phyloP scores from a whole-genome alignment of 306 rosid species.

The Castanospermum australe region DNA sequence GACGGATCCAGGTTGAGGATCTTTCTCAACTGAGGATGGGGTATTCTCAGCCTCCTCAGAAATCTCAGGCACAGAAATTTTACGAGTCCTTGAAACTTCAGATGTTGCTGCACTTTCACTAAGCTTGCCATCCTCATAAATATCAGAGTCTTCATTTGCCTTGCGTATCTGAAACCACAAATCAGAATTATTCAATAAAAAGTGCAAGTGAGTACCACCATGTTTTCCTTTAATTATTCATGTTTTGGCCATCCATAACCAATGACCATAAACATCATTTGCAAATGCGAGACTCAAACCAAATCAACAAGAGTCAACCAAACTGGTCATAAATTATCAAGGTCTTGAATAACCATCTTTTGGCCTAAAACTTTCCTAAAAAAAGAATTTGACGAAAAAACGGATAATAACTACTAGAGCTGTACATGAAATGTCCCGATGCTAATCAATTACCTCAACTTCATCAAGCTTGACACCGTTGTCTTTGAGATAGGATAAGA shows the following conservation, averaged over 20 bases:
- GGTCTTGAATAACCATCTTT: neutral
- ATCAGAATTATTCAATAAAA: conserved; percentile 2
- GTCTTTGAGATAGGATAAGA: conserved; percentile 64
- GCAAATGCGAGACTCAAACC: neutral
- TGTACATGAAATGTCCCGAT: neutral
- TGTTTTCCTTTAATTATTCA: neutral
- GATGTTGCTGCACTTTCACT: neutral
- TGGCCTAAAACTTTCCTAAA: neutral
- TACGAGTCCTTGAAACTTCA: conserved; percentile 15
- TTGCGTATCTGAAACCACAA: conserved; percentile 51
- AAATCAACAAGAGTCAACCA: neutral
- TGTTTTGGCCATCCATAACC: neutral
- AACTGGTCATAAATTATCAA: neutral
- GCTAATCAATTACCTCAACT: conserved; percentile 67
- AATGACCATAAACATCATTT: neutral
- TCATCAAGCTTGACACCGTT: conserved; percentile 69
- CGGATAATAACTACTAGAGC: neutral
- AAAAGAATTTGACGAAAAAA: neutral
- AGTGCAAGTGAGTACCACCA: neutral
- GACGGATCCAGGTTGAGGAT: conserved; percentile 13
- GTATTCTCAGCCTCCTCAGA: conserved; percentile 41
- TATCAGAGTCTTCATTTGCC: conserved; percentile 58
- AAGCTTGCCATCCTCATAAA: conserved; percentile 44
- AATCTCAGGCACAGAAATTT: conserved; percentile 14
- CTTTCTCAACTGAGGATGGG: conserved; percentile 32